phyloP scores from a whole-genome alignment of 805 yeast genomes.

The Suhomyces canberraensis region DNA sequence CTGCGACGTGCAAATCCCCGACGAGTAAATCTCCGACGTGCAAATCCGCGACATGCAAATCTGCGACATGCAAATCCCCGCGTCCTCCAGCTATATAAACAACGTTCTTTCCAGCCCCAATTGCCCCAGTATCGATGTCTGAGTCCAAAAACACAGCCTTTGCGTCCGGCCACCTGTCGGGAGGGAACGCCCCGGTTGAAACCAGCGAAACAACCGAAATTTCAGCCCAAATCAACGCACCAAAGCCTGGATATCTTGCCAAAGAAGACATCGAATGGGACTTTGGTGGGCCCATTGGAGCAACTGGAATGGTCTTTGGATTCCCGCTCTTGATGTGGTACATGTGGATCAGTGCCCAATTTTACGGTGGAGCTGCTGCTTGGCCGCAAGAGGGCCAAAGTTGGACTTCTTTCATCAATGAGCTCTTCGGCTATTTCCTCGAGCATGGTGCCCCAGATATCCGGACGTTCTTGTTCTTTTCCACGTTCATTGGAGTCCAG shows the following conservation, averaged over 20 bases:
- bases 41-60: too few relatives aligned
- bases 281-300: conserved; percentile 92
- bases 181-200: too few relatives aligned
- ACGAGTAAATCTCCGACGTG: too few relatives aligned
- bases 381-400: conserved; percentile 58
- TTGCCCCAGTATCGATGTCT: too few relatives aligned
- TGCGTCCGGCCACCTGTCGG: too few relatives aligned
- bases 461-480: conserved; percentile 67
- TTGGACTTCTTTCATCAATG: conserved; percentile 46
- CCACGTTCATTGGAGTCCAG: conserved; percentile 67
- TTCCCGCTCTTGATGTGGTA: conserved; percentile 94
- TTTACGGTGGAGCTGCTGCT: conserved; percentile 72
- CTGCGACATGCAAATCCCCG: too few relatives aligned
- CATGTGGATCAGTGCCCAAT: conserved; percentile 89
- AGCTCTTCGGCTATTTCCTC: conserved; percentile 40
- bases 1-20: too few relatives aligned
- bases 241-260: conserved; percentile 26
- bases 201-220: neutral
- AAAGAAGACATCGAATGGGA: conserved; percentile 69
- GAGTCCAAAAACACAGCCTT: too few relatives aligned
- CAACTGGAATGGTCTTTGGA: conserved; percentile 84
- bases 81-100: too few relatives aligned
- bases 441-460: conserved; percentile 57
- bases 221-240: neutral
- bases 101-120: too few relatives aligned